Conservation (phyloP, 2,329 filamentous ascomycete genomes). For the Alternaria sp. region DNA sequence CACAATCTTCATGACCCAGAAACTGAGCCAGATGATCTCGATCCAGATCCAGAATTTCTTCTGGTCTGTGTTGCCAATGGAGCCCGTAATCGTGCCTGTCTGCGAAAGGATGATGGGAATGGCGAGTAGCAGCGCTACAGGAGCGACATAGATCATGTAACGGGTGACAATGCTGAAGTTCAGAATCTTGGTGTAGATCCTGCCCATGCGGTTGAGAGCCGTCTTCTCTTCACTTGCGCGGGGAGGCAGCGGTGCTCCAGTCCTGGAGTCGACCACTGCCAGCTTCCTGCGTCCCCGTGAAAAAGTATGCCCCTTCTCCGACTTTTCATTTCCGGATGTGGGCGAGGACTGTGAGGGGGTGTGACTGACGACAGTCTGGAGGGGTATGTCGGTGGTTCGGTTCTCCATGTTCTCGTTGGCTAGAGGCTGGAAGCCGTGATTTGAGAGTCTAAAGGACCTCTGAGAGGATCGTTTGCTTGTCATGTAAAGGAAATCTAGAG, state of each 20-base stretch:
- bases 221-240: conserved; percentile 62
- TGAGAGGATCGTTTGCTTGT: conserved; percentile 39
- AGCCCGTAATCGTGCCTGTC: conserved; percentile 49
- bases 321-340: conserved; percentile 41
- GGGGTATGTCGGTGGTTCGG: conserved; percentile 68
- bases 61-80: conserved; percentile 65
- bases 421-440: conserved; percentile 50
- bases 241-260: conserved; percentile 31
- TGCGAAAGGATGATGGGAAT: conserved; percentile 71
- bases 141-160: conserved; percentile 70
- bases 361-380: conserved; percentile 64
- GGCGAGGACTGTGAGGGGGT: conserved; percentile 49
- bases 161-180: conserved; percentile 70
- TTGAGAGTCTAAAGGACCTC: conserved; percentile 47
- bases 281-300: conserved; percentile 45
- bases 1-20: conserved; percentile 70
- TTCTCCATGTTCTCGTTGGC: conserved; percentile 51
- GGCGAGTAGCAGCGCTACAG: conserved; percentile 66
- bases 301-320: conserved; percentile 53
- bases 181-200: conserved; percentile 67
- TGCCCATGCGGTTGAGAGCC: conserved; percentile 65
- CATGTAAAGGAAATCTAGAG: conserved; percentile 26
- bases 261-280: conserved; percentile 41
- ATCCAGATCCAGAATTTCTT: conserved; percentile 72
- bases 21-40: conserved; percentile 69